phyloP scores from a whole-genome alignment of 2,329 filamentous ascomycete genomes.

The Bipolaris sorokiniana region DNA sequence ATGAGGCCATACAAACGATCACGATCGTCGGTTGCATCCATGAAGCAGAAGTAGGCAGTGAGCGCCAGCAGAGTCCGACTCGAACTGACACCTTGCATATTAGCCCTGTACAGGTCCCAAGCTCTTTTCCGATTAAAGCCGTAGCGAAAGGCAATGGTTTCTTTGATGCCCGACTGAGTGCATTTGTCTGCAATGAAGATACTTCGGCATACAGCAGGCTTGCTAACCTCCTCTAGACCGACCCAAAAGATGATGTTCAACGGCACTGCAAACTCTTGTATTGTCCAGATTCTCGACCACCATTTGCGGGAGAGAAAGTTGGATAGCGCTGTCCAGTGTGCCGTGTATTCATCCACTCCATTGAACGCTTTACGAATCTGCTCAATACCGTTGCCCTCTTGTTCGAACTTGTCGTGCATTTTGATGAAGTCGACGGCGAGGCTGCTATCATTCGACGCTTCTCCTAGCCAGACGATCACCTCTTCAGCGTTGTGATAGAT shows the following conservation, averaged over 20 bases:
- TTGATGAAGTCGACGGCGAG: neutral
- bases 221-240: neutral
- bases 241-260: neutral
- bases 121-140: neutral
- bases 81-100: neutral
- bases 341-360: neutral
- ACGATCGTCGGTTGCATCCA: neutral
- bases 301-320: neutral
- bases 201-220: neutral
- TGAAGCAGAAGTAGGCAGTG: neutral
- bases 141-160: neutral
- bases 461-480: neutral
- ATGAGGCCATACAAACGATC: neutral
- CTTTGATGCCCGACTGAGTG: neutral
- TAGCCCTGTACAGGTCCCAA: neutral
- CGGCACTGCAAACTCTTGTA: neutral
- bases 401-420: neutral
- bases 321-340: neutral
- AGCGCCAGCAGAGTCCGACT: neutral
- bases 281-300: neutral
- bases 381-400: neutral
- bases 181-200: neutral
- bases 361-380: neutral
- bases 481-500: neutral
- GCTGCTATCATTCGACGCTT: neutral